These are phyloP conservation scores for Penicillium waksmanii DNA, from an alignment of 495 filamentous ascomycete genomes.

Conservation along the genomic window DNA sequence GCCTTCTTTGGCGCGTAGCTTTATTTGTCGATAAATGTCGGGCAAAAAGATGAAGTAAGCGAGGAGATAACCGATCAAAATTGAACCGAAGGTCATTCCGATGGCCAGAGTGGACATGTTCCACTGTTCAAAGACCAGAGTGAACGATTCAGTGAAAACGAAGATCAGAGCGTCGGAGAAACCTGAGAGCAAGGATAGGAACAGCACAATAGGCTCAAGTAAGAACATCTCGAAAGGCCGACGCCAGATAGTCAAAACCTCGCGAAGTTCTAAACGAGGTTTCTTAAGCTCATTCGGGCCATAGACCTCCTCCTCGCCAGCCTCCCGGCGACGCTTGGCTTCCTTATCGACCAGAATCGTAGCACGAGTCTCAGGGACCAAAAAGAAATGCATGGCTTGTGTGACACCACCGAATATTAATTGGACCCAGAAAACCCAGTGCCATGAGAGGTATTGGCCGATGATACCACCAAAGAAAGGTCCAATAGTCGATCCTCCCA, in stretches of 20 bases:
- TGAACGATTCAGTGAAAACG: conserved; percentile 73
- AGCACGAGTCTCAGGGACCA: conserved; percentile 70
- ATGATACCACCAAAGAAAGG: conserved; percentile 81
- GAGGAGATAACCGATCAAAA: conserved; percentile 67
- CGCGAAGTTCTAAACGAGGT: conserved; percentile 53
- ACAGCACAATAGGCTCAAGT: conserved; percentile 75
- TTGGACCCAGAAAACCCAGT: conserved; percentile 82
- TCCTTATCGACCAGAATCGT: conserved; percentile 69
- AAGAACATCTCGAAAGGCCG: conserved; percentile 81
- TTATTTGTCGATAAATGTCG: conserved; percentile 57
- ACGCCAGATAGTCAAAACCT: conserved; percentile 63
- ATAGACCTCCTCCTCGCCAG: conserved; percentile 62
- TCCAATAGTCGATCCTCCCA: conserved; percentile 75
- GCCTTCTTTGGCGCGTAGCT: conserved; percentile 48
- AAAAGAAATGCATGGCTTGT: conserved; percentile 66
- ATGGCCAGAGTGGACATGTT: conserved; percentile 56
- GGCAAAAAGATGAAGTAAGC: conserved; percentile 68
- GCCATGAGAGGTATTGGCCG: conserved; percentile 66
- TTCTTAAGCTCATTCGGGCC: conserved; percentile 64
- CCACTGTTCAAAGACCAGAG: conserved; percentile 68
- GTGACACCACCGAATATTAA: conserved; percentile 72
- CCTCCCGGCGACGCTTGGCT: conserved; percentile 65
- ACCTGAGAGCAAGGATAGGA: conserved; percentile 71
- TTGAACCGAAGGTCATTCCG: conserved; percentile 66
- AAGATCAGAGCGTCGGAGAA: conserved; percentile 84